Conservation (phyloP, 2,329 filamentous ascomycete species). For the Cladophialophora carrionii region DNA sequence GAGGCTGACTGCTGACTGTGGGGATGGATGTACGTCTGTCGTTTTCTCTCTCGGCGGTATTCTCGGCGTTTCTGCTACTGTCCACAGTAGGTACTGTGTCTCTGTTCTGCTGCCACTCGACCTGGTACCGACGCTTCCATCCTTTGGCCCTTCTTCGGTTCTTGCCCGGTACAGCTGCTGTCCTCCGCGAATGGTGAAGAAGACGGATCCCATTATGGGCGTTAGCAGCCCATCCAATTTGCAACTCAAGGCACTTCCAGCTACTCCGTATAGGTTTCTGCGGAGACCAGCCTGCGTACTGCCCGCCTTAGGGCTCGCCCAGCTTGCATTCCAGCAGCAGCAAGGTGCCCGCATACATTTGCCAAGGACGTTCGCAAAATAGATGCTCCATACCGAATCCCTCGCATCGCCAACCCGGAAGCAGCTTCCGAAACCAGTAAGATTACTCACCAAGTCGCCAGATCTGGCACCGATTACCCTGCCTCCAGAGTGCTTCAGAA, state of each 20-base stretch:
- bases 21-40: neutral
- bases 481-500: neutral
- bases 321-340: neutral
- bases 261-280: neutral
- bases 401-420: constrained; percentile 8
- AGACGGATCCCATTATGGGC: too few species aligned
- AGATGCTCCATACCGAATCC: neutral
- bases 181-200: too few species aligned
- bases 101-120: neutral
- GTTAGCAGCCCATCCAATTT: neutral
- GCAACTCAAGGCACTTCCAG: neutral
- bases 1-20: constrained; percentile 1
- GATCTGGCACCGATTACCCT: neutral
- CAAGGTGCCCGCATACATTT: neutral
- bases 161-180: too few species aligned
- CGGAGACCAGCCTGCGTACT: neutral
- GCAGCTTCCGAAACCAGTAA: constrained; percentile 10
- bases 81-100: too few species aligned
- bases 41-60: constrained; percentile 20
- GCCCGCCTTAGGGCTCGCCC: neutral
- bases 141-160: too few species aligned
- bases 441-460: neutral
- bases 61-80: constrained; percentile 18
- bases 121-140: neutral
- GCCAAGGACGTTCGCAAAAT: neutral